These are phyloP conservation scores for Euptelea pleiosperma DNA, from an alignment of 164 flowering plant genomes.

Conservation along the genomic window DNA sequence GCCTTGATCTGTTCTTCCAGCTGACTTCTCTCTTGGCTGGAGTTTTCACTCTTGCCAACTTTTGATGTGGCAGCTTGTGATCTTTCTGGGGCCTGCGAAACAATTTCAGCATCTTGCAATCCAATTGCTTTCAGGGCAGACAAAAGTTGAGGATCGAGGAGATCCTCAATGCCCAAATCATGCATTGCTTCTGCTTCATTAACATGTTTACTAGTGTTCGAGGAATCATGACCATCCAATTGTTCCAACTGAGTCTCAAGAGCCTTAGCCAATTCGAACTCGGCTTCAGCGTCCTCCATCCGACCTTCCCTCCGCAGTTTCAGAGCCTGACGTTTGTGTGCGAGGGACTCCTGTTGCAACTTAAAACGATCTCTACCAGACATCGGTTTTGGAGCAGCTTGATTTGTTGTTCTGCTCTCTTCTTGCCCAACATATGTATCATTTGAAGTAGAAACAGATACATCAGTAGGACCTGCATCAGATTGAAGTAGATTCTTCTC, in stretches of 20 bases:
- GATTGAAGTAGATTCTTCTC: constrained; percentile 46
- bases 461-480: constrained; percentile 13
- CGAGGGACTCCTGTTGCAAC: constrained; percentile 81
- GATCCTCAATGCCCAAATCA: constrained; percentile 60
- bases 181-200: constrained; percentile 30
- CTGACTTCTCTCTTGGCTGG: constrained; percentile 42
- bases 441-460: constrained; percentile 21
- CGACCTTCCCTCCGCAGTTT: constrained; percentile 87
- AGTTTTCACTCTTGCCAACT: constrained; percentile 18
- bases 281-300: constrained; percentile 77
- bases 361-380: constrained; percentile 83
- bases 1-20: constrained; percentile 73
- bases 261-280: constrained; percentile 75
- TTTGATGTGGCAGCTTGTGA: constrained; percentile 28
- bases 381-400: constrained; percentile 44
- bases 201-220: constrained; percentile 13
- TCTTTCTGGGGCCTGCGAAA: constrained; percentile 22
- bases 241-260: constrained; percentile 78
- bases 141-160: constrained; percentile 90
- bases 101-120: constrained; percentile 34
- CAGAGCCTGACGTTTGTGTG: constrained; percentile 82
- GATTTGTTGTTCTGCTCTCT: constrained; percentile 24
- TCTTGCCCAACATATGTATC: constrained; percentile 26
- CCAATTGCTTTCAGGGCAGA: constrained; percentile 83
- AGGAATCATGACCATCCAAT: constrained; percentile 25